Percentiles rank a stretch among this genome's conserved stretches.
These are phyloP conservation scores for Auricularia heimuer DNA, from an alignment of 768 basidiomycete species.

Conservation along the genomic window DNA sequence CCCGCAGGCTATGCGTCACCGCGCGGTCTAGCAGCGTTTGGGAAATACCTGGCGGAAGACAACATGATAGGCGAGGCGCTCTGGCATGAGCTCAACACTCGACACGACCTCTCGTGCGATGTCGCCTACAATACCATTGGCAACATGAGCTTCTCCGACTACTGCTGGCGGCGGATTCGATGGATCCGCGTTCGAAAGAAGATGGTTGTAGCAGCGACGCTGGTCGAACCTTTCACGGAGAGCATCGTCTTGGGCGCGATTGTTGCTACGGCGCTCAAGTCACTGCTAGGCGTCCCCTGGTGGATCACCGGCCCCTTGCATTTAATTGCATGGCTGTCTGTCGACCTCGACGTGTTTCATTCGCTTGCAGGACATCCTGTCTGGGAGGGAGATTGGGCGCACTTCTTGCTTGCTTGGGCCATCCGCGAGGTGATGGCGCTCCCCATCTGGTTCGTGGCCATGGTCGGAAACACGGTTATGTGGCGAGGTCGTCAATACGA, in stretches of 20 bases:
- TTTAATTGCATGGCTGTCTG: constrained; percentile 56
- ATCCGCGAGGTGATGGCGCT: constrained; percentile 34
- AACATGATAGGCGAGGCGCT: constrained; percentile 91
- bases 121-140: constrained; percentile 84
- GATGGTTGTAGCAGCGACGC: constrained; percentile 80
- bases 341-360: constrained; percentile 77
- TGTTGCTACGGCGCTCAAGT: constrained; percentile 43
- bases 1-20: constrained; percentile 17
- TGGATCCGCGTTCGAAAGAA: constrained; percentile 97
- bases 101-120: constrained; percentile 87
- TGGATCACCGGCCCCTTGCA: constrained; percentile 52
- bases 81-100: constrained; percentile 85
- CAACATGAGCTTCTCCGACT: constrained; percentile 75
- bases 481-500: constrained; percentile 83
- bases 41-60: constrained; percentile 89
- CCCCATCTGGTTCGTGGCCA: constrained; percentile 79
- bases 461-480: constrained; percentile 68
- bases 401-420: constrained; percentile 42
- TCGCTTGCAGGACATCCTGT: constrained; percentile 63
- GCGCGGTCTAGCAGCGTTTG: constrained; percentile 67
- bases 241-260: constrained; percentile 61
- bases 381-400: constrained; percentile 34
- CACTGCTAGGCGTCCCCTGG: constrained; percentile 39
- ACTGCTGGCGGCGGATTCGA: constrained; percentile 79
- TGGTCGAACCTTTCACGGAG: constrained; percentile 91